Evolutionary conservation across 345 rosid species (phyloP).

Genomic region (Populus nigra): DNA sequence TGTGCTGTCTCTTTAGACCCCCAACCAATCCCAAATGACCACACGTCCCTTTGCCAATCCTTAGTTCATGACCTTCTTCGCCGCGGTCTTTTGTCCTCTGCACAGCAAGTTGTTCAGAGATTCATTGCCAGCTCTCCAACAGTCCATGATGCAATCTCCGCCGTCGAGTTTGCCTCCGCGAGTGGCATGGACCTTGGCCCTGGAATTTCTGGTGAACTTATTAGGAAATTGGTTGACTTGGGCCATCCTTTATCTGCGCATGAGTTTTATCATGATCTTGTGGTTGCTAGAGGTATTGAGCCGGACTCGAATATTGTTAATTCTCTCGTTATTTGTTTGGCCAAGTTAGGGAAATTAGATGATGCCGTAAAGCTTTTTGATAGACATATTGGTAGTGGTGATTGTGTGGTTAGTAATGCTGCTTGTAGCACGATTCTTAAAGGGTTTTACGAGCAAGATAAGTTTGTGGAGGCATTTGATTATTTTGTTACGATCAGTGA

Average conservation of each 20-base stretch:
- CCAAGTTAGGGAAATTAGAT: slow-evolving; percentile 48
- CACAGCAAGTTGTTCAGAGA: slow-evolving; percentile 42
- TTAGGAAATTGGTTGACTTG: slow-evolving; percentile 41
- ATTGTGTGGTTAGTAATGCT: slow-evolving; percentile 30
- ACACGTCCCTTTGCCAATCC: slow-evolving; percentile 40
- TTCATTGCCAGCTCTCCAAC: slow-evolving; percentile 37
- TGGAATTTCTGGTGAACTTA: slow-evolving; percentile 28
- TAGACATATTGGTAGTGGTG: slow-evolving; percentile 30
- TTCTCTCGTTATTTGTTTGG: slow-evolving; percentile 50
- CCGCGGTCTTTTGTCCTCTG: slow-evolving; percentile 42
- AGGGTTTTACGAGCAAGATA: slow-evolving; percentile 37
- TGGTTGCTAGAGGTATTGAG: slow-evolving; percentile 42
- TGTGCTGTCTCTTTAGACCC: slow-evolving; percentile 35
- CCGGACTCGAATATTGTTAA: slow-evolving; percentile 42
- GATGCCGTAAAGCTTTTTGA: slow-evolving; percentile 52
- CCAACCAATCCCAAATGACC: slow-evolving; percentile 22
- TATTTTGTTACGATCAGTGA: slow-evolving; percentile 32
- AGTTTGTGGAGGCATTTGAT: slow-evolving; percentile 49
- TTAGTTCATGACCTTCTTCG: slow-evolving; percentile 40
- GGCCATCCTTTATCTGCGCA: slow-evolving; percentile 44
- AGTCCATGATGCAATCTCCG: slow-evolving; percentile 36
- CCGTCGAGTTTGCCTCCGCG: slow-evolving; percentile 33
- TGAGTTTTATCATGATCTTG: slow-evolving; percentile 32
- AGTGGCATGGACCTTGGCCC: slow-evolving; percentile 47
- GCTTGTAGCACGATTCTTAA: slow-evolving; percentile 41